Evolutionary conservation across 2,329 filamentous ascomycete species (phyloP).

Genomic region (Raffaelea arxii): DNA sequence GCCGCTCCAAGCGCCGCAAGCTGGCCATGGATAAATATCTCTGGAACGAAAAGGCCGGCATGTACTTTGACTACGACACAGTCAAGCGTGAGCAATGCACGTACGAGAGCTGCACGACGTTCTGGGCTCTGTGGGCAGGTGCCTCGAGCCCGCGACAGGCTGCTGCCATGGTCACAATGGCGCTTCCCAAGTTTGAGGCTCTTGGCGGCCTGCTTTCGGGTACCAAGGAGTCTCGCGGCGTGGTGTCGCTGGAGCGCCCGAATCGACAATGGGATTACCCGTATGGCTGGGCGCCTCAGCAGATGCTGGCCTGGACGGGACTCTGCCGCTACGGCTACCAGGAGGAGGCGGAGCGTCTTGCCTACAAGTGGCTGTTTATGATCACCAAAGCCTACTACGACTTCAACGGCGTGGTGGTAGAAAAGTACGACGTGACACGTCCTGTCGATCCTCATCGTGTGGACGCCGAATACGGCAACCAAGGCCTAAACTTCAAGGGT

Average conservation of each 20-base stretch:
- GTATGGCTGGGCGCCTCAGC: slow-evolving; percentile 96
- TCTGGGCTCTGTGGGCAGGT: slow-evolving; percentile 97
- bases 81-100: slow-evolving; percentile 67
- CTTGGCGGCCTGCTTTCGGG: slow-evolving; percentile 83
- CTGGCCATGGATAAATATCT: slow-evolving; percentile 82
- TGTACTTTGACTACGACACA: slow-evolving; percentile 98
- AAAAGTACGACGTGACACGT: slow-evolving; percentile 96
- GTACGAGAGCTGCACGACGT: slow-evolving; percentile 88
- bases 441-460: slow-evolving; percentile 86
- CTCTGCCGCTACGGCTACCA: slow-evolving; percentile 85
- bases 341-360: slow-evolving; percentile 78
- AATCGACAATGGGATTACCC: slow-evolving; percentile 99
- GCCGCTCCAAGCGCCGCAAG: slow-evolving; percentile 75
- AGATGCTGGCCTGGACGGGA: slow-evolving; percentile 95
- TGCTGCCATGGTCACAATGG: slow-evolving; percentile 68
- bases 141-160: slow-evolving; percentile 79
- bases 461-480: slow-evolving; percentile 95
- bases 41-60: slow-evolving; percentile 84
- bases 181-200: slow-evolving; percentile 78
- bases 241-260: slow-evolving; percentile 68
- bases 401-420: slow-evolving; percentile 95
- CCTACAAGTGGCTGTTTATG: slow-evolving; percentile 98
- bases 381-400: slow-evolving; percentile 97
- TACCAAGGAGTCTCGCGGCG: slow-evolving; percentile 79
- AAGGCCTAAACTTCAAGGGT: slow-evolving; percentile 89